Conservation (phyloP, 306 rosid species). For the Corylus avellana region DNA sequence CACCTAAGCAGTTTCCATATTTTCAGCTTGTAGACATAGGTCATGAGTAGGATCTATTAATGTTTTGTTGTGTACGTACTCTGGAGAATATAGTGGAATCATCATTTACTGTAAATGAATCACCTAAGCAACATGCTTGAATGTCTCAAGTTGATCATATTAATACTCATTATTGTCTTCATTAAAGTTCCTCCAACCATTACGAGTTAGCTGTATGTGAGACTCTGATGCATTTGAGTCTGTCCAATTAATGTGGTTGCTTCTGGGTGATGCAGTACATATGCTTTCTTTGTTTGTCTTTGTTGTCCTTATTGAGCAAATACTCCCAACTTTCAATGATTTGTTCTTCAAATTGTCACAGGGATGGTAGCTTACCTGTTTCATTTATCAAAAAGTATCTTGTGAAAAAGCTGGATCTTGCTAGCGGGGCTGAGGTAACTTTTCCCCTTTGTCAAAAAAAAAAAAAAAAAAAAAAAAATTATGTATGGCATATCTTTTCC, state of each 20-base stretch:
- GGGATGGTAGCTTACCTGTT: conserved; percentile 53
- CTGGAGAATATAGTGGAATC: background rate
- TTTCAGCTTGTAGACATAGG: background rate
- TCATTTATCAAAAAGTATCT: conserved; percentile 49
- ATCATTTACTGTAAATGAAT: background rate
- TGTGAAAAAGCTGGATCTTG: conserved; percentile 52
- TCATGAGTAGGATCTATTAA: background rate
- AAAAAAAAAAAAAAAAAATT: background rate
- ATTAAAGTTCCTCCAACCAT: background rate
- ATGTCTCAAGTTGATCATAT: background rate
- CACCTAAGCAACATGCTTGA: background rate
- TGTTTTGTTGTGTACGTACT: background rate
- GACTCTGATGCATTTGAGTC: background rate
- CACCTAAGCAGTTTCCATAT: background rate
- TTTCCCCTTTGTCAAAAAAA: no score
- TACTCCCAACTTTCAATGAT: background rate
- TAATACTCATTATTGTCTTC: background rate
- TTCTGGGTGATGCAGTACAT: background rate
- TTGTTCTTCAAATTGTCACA: conserved; percentile 26
- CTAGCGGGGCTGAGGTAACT: conserved; percentile 62
- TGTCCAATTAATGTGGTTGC: background rate
- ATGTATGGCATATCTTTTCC: background rate
- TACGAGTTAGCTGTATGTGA: background rate
- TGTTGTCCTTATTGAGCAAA: background rate
- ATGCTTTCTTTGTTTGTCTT: background rate